These are phyloP conservation scores for Nicotiana tabacum DNA, from an alignment of 257 asterid species.

Conservation along the genomic window DNA sequence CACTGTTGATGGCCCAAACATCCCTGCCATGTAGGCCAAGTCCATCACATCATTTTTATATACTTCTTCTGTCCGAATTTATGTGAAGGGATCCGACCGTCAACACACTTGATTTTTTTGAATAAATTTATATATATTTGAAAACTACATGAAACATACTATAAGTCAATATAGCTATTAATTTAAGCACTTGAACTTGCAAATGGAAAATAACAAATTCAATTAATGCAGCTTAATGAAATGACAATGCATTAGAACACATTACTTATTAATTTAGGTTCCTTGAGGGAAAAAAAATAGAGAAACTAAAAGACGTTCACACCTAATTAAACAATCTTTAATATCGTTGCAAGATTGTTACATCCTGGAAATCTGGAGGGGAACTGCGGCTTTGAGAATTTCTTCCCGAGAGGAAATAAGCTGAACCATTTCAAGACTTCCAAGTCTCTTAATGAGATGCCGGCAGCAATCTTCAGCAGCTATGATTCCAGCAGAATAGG, in stretches of 20 bases:
- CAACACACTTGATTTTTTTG: too few species aligned
- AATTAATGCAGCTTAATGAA: neutral
- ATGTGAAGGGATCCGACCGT: too few species aligned
- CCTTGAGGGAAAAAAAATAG: too few species aligned
- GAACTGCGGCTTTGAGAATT: conserved; percentile 49
- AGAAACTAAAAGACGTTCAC: neutral
- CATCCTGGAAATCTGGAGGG: conserved; percentile 89
- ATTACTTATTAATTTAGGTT: too few species aligned
- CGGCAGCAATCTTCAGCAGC: conserved; percentile 77
- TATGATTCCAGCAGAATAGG: conserved; percentile 84
- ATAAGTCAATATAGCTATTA: too few species aligned
- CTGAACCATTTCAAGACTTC: conserved; percentile 53
- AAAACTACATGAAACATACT: too few species aligned
- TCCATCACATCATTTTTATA: too few species aligned
- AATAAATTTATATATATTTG: too few species aligned
- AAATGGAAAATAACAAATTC: neutral
- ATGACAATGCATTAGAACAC: neutral
- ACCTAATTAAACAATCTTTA: neutral
- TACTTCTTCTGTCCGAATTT: too few species aligned
- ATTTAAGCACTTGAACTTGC: neutral
- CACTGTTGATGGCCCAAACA: too few species aligned
- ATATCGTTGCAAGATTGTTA: conserved; percentile 11
- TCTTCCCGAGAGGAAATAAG: conserved; percentile 67
- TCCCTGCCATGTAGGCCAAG: too few species aligned
- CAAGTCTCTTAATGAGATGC: conserved; percentile 57